A percentile compares a stretch with the other conserved stretches of the same genome.
Evolutionary conservation across 192 early-diverging fungal genomes (phyloP).

Genomic region (Backusella australiensis): DNA sequence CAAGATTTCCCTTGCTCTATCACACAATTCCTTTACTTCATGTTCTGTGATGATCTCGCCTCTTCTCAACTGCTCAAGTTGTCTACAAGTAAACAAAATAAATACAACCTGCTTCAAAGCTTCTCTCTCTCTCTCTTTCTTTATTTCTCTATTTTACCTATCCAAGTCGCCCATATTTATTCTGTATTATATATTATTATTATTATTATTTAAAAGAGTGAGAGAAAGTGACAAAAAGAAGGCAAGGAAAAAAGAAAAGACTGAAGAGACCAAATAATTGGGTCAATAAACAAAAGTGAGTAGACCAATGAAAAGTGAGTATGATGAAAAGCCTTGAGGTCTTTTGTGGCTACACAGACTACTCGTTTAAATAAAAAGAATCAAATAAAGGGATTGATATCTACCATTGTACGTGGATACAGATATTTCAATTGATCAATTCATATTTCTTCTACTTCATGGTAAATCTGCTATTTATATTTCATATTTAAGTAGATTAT

Average conservation of each 20-base stretch:
- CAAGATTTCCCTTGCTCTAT: constrained; percentile 93
- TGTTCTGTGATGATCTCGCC: constrained; percentile 92
- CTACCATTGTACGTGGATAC: no score
- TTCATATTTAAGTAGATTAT: no score
- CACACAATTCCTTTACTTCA: constrained; percentile 92
- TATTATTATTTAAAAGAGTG: neutral
- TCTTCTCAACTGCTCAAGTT: constrained; percentile 84
- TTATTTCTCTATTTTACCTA: neutral
- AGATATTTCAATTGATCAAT: no score
- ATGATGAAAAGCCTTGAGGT: no score
- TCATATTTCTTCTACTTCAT: no score
- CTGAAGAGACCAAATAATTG: neutral
- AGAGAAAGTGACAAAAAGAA: neutral
- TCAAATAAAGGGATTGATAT: no score
- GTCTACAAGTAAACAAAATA: constrained; percentile 35
- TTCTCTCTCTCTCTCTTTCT: neutral
- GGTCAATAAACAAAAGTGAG: neutral
- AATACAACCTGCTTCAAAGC: neutral
- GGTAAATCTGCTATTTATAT: no score
- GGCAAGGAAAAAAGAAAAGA: neutral
- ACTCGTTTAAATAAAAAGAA: no score
- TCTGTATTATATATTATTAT: neutral
- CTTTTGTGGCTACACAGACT: no score
- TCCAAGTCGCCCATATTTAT: constrained; percentile 7
- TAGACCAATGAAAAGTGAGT: neutral